Evolutionary conservation across 2,329 filamentous ascomycete species (phyloP).

Genomic region (Phyllosticta citrichinensis): DNA sequence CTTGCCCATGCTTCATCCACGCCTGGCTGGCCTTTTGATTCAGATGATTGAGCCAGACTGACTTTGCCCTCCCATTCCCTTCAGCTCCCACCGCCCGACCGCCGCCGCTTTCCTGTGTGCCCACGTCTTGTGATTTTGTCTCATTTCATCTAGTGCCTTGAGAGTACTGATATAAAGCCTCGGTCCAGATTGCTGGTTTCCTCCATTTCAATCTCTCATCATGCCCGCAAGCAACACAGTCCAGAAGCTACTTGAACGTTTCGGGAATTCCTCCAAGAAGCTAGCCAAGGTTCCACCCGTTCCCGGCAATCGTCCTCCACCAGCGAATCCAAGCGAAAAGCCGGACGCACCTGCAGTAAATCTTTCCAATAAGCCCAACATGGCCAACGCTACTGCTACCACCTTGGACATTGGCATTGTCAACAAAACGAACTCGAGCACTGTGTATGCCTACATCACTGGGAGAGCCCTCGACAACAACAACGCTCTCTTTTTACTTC

Average conservation of each 20-base stretch:
- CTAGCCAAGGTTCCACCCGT: neutral
- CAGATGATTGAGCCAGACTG: neutral
- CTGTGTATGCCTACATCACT: slow-evolving; percentile 61
- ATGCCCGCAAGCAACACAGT: neutral
- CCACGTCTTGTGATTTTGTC: neutral
- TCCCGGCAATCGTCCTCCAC: neutral
- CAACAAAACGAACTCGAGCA: slow-evolving; percentile 54
- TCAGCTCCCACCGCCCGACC: neutral
- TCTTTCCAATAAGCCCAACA: neutral
- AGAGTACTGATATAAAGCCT: neutral
- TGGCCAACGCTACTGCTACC: neutral
- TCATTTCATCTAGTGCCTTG: neutral
- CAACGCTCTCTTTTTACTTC: slow-evolving; percentile 51
- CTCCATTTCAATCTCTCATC: neutral
- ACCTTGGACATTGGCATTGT: slow-evolving; percentile 52
- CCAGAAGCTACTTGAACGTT: neutral
- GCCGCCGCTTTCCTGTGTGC: neutral
- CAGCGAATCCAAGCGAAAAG: neutral
- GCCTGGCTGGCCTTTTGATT: neutral
- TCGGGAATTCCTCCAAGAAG: neutral
- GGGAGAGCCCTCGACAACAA: slow-evolving; percentile 52
- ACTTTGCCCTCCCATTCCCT: neutral
- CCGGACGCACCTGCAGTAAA: neutral
- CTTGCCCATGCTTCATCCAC: neutral
- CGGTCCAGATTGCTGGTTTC: no score